Percentiles rank a stretch among this genome's conserved stretches.
phyloP scores from a whole-genome alignment of 208 protist genomes.

The Acanthamoeba polyphaga region DNA sequence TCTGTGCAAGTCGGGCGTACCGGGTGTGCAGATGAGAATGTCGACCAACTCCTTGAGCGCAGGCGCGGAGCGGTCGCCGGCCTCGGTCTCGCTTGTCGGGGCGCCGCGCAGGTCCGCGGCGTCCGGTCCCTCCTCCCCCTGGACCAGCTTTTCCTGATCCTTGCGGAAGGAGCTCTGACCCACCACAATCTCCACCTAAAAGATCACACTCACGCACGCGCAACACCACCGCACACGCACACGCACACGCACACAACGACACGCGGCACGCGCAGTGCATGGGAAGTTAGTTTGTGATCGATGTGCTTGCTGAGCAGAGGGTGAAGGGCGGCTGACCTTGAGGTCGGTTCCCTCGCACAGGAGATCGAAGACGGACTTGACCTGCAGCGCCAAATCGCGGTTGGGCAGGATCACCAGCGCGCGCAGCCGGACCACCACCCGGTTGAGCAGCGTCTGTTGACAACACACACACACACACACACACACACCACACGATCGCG shows the following conservation, averaged over 20 bases:
- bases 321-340: constrained; percentile 21
- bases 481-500: constrained; percentile 5
- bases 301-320: background rate
- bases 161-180: constrained; percentile 62
- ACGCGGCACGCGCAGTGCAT: background rate
- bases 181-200: constrained; percentile 60
- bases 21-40: constrained; percentile 87
- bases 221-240: background rate
- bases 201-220: background rate
- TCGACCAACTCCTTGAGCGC: constrained; percentile 76
- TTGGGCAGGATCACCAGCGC: constrained; percentile 91
- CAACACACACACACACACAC: constrained; percentile 8
- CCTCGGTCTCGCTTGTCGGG: background rate
- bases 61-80: background rate
- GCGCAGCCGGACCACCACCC: constrained; percentile 84
- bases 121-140: background rate
- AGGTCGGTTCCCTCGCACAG: constrained; percentile 79
- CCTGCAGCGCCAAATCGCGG: constrained; percentile 86
- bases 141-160: constrained; percentile 64
- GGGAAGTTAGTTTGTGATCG: background rate
- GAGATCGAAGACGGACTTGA: constrained; percentile 81
- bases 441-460: constrained; percentile 79
- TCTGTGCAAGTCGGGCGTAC: constrained; percentile 79
- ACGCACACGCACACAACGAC: background rate
- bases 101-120: background rate